Percentiles rank a stretch among this genome's conserved stretches.
These are phyloP conservation scores for Epichloe baconii DNA, from an alignment of 2,329 filamentous ascomycete species.

Conservation along the genomic window DNA sequence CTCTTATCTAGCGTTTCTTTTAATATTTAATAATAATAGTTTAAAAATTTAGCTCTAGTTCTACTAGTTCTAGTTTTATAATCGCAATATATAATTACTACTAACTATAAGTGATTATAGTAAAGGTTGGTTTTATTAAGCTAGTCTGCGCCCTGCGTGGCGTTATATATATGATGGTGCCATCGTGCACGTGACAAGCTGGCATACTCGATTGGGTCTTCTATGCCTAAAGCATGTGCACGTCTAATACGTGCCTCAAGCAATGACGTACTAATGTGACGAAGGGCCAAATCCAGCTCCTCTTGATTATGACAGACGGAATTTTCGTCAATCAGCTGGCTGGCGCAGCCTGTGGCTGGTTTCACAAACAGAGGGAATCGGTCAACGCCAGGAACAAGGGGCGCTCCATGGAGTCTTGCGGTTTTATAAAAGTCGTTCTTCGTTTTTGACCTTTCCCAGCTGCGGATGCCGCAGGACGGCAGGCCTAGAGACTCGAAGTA, in stretches of 20 bases:
- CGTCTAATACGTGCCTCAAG: not conserved
- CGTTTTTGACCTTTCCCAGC: not conserved
- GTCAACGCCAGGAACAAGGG: not conserved
- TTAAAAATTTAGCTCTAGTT: too few relatives aligned
- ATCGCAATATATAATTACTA: too few relatives aligned
- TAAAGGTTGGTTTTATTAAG: too few relatives aligned
- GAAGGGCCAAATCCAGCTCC: not conserved
- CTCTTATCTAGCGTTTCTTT: too few relatives aligned
- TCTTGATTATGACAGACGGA: not conserved
- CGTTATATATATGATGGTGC: too few relatives aligned
- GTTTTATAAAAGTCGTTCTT: not conserved
- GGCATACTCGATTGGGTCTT: not conserved
- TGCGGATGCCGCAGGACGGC: not conserved
- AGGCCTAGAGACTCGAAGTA: not conserved
- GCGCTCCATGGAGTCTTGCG: not conserved
- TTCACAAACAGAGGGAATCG: constrained; percentile 1
- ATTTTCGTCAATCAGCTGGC: not conserved
- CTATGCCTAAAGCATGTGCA: not conserved
- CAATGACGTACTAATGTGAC: not conserved
- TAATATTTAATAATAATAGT: too few relatives aligned
- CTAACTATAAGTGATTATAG: too few relatives aligned
- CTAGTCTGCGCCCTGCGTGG: too few relatives aligned
- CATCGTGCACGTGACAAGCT: too few relatives aligned
- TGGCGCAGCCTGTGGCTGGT: not conserved
- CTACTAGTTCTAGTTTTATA: too few relatives aligned